Percentiles rank a stretch among this genome's conserved stretches.
phyloP scores from a whole-genome alignment of 1,139 yeast genomes.

The Pichia sp. region DNA sequence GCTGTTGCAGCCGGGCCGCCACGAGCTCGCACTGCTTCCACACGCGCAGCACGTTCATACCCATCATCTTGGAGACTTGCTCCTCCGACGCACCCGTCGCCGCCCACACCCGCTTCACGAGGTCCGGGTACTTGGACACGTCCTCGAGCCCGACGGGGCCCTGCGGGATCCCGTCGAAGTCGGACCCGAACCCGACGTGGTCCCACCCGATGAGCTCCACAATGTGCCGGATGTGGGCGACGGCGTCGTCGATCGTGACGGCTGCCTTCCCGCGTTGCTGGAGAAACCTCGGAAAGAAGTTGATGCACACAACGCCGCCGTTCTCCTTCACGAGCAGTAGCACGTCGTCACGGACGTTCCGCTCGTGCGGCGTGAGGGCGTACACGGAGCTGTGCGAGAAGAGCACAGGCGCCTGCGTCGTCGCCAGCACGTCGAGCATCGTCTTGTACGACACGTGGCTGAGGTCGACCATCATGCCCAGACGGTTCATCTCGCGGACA shows the following conservation, averaged over 20 bases:
- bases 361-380: slow-evolving; percentile 37
- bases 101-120: slow-evolving; percentile 40
- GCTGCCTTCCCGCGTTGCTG: slow-evolving; percentile 23
- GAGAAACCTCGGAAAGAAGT: slow-evolving; percentile 43
- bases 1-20: slow-evolving; percentile 27
- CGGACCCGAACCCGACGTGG: slow-evolving; percentile 52
- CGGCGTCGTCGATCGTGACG: slow-evolving; percentile 46
- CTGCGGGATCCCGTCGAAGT: slow-evolving; percentile 48
- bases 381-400: slow-evolving; percentile 49
- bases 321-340: slow-evolving; percentile 37
- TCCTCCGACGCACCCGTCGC: slow-evolving; percentile 39
- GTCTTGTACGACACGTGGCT: slow-evolving; percentile 49
- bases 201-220: slow-evolving; percentile 48
- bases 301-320: slow-evolving; percentile 47
- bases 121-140: slow-evolving; percentile 50
- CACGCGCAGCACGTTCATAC: slow-evolving; percentile 45
- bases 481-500: slow-evolving; percentile 45
- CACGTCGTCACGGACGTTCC: slow-evolving; percentile 51
- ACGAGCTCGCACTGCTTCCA: slow-evolving; percentile 44
- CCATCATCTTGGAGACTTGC: slow-evolving; percentile 42
- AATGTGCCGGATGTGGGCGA: slow-evolving; percentile 41
- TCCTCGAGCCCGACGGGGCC: slow-evolving; percentile 50
- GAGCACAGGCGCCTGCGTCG: slow-evolving; percentile 45
- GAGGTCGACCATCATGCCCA: slow-evolving; percentile 52
- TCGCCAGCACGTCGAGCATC: slow-evolving; percentile 42